Conservation (phyloP, 352 stramenopile genomes). For the Pythium graminicola region DNA sequence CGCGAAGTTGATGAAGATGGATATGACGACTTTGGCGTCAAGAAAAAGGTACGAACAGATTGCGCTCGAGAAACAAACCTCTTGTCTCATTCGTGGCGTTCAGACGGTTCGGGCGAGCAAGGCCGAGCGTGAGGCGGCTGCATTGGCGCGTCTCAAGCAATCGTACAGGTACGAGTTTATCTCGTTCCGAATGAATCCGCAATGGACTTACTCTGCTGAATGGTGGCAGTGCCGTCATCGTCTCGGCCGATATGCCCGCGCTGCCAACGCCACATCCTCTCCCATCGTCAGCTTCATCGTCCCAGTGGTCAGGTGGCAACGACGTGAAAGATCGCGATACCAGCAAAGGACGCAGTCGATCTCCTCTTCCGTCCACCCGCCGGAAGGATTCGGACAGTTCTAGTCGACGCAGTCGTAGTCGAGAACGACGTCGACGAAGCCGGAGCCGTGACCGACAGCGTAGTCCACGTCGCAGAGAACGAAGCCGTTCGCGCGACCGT, state of each 20-base stretch:
- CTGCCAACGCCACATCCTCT: not conserved
- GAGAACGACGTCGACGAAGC: conserved; percentile 17
- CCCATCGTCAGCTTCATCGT: not conserved
- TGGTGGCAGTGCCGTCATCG: conserved; percentile 13
- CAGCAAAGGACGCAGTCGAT: conserved; percentile 9
- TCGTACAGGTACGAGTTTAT: conserved; percentile 52
- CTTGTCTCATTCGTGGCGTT: not conserved
- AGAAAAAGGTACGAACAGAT: conserved; percentile 48
- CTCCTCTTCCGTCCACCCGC: not conserved
- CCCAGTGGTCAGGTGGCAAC: not conserved
- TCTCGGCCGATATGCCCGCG: conserved; percentile 1
- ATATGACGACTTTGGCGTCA: conserved; percentile 84
- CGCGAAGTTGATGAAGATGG: conserved; percentile 78
- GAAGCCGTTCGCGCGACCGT: conserved; percentile 16
- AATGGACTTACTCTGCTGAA: not conserved
- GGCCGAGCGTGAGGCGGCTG: conserved; percentile 72
- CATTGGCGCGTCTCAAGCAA: conserved; percentile 68
- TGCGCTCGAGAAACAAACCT: not conserved
- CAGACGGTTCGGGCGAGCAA: conserved; percentile 65
- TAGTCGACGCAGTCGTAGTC: conserved; percentile 16
- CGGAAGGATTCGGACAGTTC: conserved; percentile 22
- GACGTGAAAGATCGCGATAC: not conserved
- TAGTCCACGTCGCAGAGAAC: not conserved
- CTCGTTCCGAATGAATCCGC: not conserved
- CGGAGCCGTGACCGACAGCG: conserved; percentile 17